Evolutionary conservation across 2,329 filamentous ascomycete species (phyloP).

Genomic region (Scytalidium sp.): DNA sequence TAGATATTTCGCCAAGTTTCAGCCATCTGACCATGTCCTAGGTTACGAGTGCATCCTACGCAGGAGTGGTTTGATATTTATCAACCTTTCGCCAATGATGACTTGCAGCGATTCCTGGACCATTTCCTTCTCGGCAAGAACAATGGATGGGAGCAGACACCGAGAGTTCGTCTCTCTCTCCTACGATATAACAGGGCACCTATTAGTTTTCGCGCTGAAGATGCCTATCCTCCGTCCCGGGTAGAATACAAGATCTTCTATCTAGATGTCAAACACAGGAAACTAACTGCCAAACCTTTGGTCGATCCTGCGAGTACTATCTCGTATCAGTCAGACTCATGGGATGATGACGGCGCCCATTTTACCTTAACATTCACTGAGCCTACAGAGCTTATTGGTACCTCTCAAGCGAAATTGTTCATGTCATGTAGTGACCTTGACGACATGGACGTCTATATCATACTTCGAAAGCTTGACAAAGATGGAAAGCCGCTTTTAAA

Average conservation of each 20-base stretch:
- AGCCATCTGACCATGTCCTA: not conserved
- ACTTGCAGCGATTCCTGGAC: slow-evolving; percentile 42
- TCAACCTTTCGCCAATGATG: slow-evolving; percentile 27
- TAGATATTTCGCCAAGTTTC: too few species aligned
- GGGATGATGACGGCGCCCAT: not conserved
- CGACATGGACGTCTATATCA: not conserved
- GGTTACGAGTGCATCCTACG: slow-evolving; percentile 15
- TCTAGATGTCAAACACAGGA: not conserved
- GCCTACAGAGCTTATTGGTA: not conserved
- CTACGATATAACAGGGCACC: too few species aligned
- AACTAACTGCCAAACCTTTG: too few species aligned
- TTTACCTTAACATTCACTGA: not conserved
- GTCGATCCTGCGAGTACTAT: not conserved
- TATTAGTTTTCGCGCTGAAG: too few species aligned
- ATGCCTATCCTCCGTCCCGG: not conserved
- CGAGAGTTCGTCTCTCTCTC: too few species aligned
- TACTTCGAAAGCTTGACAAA: not conserved
- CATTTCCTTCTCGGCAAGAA: slow-evolving; percentile 36
- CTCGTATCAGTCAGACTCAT: not conserved
- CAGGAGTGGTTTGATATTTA: slow-evolving; percentile 45
- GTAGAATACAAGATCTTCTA: not conserved
- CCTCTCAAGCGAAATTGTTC: not conserved
- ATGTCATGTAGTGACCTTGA: not conserved
- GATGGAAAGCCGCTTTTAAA: not conserved
- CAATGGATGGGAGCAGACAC: slow-evolving; percentile 44